A percentile compares a stretch with the other conserved stretches of the same genome.
Evolutionary conservation across 768 basidiomycete species (phyloP).

Genomic region (Lentinula edodes): DNA sequence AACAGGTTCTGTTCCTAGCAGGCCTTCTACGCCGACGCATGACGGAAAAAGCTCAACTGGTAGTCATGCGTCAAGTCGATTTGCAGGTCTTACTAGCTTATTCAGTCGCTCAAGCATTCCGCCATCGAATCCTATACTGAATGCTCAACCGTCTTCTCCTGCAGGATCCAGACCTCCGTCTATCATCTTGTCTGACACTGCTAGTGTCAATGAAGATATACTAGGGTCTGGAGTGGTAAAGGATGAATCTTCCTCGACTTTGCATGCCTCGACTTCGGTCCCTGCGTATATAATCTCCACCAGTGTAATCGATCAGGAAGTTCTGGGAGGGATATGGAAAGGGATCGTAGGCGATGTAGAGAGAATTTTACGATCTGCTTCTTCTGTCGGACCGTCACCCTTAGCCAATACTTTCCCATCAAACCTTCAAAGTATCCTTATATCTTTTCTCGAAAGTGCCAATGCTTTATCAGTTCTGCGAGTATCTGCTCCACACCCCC

Average conservation of each 20-base stretch:
- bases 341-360: constrained; percentile 1
- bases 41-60: neutral
- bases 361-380: neutral
- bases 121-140: neutral
- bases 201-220: neutral
- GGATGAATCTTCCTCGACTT: neutral
- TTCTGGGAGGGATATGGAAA: constrained; percentile 4
- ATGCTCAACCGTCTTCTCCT: neutral
- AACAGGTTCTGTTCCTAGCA: constrained; percentile 3
- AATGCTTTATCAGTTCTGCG: neutral
- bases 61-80: neutral
- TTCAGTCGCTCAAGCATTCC: neutral
- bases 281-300: neutral
- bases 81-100: neutral
- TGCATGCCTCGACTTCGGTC: neutral
- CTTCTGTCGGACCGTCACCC: neutral
- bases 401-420: neutral
- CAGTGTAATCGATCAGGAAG: neutral
- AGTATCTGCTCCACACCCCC: neutral
- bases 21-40: constrained; percentile 16
- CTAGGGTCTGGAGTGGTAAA: neutral
- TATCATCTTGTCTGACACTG: neutral
- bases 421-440: neutral
- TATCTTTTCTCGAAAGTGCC: constrained; percentile 1
- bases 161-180: constrained; percentile 5